Conservation (phyloP, 495 filamentous ascomycete genomes). For the Elasticomyces elasticus region DNA sequence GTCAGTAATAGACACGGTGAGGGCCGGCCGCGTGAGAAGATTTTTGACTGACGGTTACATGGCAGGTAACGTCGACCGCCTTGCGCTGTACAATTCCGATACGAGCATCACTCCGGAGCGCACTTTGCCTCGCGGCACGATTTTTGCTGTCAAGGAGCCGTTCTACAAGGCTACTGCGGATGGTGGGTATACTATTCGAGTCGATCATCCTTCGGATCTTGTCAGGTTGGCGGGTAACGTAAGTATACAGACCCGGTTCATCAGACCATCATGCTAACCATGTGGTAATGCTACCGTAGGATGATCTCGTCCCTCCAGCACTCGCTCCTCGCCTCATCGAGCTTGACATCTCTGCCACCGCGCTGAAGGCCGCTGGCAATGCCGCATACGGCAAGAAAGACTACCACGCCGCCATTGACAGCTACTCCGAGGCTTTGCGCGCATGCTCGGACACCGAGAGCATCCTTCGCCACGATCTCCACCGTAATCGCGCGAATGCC, state of each 20-base stretch:
- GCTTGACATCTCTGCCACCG: background rate
- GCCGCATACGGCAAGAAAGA: conserved; percentile 6
- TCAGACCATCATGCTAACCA: too few relatives aligned
- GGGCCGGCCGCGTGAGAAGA: too few relatives aligned
- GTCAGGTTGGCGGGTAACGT: conserved; percentile 5
- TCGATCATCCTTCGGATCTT: conserved; percentile 26
- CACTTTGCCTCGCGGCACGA: conserved; percentile 6
- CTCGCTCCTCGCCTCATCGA: conserved; percentile 1
- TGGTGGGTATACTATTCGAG: conserved; percentile 20
- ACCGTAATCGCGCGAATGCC: conserved; percentile 7
- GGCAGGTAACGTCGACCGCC: conserved; percentile 1
- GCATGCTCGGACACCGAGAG: background rate
- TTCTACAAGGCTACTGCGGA: conserved; percentile 14
- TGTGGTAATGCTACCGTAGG: too few relatives aligned
- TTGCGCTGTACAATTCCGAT: conserved; percentile 21
- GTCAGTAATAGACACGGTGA: too few relatives aligned
- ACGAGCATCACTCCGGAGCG: conserved; percentile 1
- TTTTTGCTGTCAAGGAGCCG: conserved; percentile 24
- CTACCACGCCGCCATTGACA: background rate
- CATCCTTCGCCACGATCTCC: background rate
- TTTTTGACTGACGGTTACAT: too few relatives aligned
- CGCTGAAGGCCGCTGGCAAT: conserved; percentile 23
- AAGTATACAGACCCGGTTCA: too few relatives aligned
- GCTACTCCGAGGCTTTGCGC: background rate
- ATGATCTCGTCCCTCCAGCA: conserved; percentile 4